Conservation (phyloP, 495 filamentous ascomycete species). For the Hypoxylon lienhwacheense region DNA sequence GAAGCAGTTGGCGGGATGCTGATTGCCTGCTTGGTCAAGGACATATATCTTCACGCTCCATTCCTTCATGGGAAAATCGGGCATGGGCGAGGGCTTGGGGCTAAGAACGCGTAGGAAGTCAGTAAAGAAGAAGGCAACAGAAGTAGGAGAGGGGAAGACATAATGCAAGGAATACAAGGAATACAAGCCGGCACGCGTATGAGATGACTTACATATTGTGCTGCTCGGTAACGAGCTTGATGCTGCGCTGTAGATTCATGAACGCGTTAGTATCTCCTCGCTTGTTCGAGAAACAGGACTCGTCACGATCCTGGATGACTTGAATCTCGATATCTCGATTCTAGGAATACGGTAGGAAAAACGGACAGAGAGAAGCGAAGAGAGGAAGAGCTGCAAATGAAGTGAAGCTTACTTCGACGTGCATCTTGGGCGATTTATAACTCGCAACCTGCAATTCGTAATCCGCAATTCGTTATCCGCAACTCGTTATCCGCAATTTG, state of each 20-base stretch:
- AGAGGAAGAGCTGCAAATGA: neutral
- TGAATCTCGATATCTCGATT: too few relatives aligned
- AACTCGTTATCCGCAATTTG: too few relatives aligned
- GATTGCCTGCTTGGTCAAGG: conserved; percentile 61
- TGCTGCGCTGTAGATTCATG: conserved; percentile 59
- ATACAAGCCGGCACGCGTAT: neutral
- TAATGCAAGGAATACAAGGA: neutral
- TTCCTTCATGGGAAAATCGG: conserved; percentile 88
- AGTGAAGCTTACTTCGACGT: conserved; percentile 28
- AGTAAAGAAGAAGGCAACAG: conserved; percentile 1
- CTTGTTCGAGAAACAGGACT: neutral
- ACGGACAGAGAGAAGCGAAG: too few relatives aligned
- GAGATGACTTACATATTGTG: conserved; percentile 71
- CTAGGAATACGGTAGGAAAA: neutral
- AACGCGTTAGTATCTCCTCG: conserved; percentile 28
- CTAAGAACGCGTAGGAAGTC: conserved; percentile 41
- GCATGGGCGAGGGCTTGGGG: conserved; percentile 70
- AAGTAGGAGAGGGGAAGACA: conserved; percentile 5
- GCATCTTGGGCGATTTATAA: conserved; percentile 16
- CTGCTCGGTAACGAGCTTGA: conserved; percentile 93
- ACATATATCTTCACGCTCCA: conserved; percentile 68
- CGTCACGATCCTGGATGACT: too few relatives aligned
- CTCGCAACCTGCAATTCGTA: too few relatives aligned
- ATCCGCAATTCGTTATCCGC: too few relatives aligned
- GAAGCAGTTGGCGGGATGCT: conserved; percentile 79